phyloP scores from a whole-genome alignment of 1,284 basidiomycete species.

The Amylostereum areolatum region DNA sequence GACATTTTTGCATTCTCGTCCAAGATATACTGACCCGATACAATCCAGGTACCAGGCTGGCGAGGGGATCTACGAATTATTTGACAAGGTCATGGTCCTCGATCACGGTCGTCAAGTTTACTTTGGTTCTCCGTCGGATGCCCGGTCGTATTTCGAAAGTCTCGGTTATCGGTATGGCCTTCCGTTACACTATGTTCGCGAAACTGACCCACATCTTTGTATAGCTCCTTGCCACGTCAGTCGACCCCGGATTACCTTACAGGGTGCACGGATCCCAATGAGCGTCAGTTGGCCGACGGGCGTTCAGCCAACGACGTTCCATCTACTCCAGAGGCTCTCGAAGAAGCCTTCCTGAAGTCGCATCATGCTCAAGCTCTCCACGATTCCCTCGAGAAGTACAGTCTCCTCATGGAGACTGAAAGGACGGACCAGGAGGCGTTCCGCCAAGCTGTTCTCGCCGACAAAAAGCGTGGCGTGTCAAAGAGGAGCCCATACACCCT shows the following conservation, averaged over 20 bases:
- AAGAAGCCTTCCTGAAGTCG: constrained; percentile 59
- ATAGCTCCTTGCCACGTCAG: constrained; percentile 63
- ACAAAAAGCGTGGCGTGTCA: constrained; percentile 81
- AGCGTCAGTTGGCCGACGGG: constrained; percentile 77
- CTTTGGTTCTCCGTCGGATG: constrained; percentile 68
- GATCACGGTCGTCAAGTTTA: constrained; percentile 82
- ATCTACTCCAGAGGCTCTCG: constrained; percentile 67
- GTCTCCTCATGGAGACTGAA: constrained; percentile 51
- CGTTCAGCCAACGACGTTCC: constrained; percentile 62
- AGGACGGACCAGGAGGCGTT: constrained; percentile 69
- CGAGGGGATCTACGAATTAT: constrained; percentile 65
- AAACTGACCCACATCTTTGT: background rate
- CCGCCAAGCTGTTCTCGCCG: constrained; percentile 65
- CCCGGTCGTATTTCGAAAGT: constrained; percentile 72
- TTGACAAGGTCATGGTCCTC: constrained; percentile 63
- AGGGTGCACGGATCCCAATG: constrained; percentile 78
- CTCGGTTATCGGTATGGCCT: constrained; percentile 50
- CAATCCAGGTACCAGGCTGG: constrained; percentile 75
- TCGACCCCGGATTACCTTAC: constrained; percentile 76
- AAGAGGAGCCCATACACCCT: constrained; percentile 87
- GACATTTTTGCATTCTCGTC: constrained; percentile 31
- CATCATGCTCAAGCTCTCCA: constrained; percentile 43
- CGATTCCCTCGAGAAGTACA: constrained; percentile 57
- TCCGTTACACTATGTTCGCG: background rate
- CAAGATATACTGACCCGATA: too few relatives aligned